Conservation (phyloP, 2,329 filamentous ascomycete species). For the Ascosphaera apis region DNA sequence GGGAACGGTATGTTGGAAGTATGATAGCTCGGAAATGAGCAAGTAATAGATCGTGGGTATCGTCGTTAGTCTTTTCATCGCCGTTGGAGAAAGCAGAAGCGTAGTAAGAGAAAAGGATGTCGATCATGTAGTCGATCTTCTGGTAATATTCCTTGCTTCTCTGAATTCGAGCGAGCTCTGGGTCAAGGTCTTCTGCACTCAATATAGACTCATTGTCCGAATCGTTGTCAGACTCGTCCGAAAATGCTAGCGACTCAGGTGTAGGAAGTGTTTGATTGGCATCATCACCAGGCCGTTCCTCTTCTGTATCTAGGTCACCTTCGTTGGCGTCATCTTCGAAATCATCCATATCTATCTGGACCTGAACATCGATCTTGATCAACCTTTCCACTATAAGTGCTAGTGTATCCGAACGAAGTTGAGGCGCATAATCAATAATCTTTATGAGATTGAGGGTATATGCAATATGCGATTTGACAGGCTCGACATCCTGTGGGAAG, state of each 20-base stretch:
- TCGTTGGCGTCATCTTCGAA: slow-evolving; percentile 72
- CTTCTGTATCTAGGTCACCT: slow-evolving; percentile 22
- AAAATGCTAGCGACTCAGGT: slow-evolving; percentile 4
- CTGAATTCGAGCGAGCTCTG: slow-evolving; percentile 27
- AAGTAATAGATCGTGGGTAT: slow-evolving; percentile 55
- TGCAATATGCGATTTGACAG: slow-evolving; percentile 56
- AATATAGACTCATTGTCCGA: slow-evolving; percentile 41
- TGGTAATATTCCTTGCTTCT: slow-evolving; percentile 62
- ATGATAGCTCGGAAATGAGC: slow-evolving; percentile 73
- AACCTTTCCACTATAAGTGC: slow-evolving; percentile 65
- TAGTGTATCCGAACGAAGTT: slow-evolving; percentile 57
- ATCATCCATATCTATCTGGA: slow-evolving; percentile 82
- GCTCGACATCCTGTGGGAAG: slow-evolving; percentile 58
- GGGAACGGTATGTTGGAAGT: slow-evolving; percentile 70
- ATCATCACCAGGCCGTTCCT: slow-evolving; percentile 17
- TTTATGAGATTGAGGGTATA: slow-evolving; percentile 70
- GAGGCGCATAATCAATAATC: slow-evolving; percentile 54
- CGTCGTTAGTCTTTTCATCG: slow-evolving; percentile 43
- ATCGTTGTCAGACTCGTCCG: slow-evolving; percentile 26
- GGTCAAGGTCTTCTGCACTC: slow-evolving; percentile 35
- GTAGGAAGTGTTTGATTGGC: slow-evolving; percentile 12
- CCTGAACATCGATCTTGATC: slow-evolving; percentile 86
- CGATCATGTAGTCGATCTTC: slow-evolving; percentile 79
- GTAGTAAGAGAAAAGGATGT: slow-evolving; percentile 70
- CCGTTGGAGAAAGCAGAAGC: slow-evolving; percentile 47